These are phyloP conservation scores for Candida dajiaensis DNA, from an alignment of 805 yeast genomes.

Conservation along the genomic window DNA sequence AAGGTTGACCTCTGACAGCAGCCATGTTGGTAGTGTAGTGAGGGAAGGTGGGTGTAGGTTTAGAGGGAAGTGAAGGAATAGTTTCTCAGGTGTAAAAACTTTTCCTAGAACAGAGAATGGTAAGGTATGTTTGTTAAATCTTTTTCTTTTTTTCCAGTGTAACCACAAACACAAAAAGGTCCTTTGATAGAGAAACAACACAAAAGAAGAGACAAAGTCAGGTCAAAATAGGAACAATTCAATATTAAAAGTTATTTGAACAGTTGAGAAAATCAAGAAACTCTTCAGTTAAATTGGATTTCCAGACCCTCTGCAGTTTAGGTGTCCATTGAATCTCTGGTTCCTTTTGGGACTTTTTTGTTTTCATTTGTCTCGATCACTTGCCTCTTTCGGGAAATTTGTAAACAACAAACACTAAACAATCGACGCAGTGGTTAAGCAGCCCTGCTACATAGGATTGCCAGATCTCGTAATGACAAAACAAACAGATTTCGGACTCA, in stretches of 20 bases:
- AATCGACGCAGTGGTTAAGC: slow-evolving; percentile 12
- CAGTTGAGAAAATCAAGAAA: not conserved
- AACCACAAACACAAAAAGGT: not conserved
- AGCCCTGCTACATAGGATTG: slow-evolving; percentile 6
- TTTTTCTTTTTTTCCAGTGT: not conserved
- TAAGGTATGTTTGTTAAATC: not conserved
- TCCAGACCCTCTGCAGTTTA: not conserved
- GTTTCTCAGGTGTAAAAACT: not conserved
- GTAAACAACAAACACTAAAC: slow-evolving; percentile 18
- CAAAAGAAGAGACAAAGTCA: not conserved
- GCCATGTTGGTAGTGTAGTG: slow-evolving; percentile 19
- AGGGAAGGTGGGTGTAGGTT: not conserved
- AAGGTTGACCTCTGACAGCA: slow-evolving; percentile 31
- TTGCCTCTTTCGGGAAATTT: slow-evolving; percentile 16
- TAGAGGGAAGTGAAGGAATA: not conserved
- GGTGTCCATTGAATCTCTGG: not conserved
- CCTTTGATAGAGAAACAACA: not conserved
- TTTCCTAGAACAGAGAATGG: not conserved
- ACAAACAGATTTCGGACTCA: slow-evolving; percentile 1
- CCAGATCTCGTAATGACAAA: slow-evolving; percentile 3
- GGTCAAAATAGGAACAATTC: not conserved
- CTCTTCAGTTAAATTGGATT: not conserved
- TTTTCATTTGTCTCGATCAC: slow-evolving; percentile 11
- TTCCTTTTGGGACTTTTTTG: slow-evolving; percentile 5
- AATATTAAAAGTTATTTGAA: not conserved